Percentiles rank a stretch among this genome's conserved stretches.
Conservation (phyloP, 164 flowering plant genomes). For the Stephania japonica region DNA sequence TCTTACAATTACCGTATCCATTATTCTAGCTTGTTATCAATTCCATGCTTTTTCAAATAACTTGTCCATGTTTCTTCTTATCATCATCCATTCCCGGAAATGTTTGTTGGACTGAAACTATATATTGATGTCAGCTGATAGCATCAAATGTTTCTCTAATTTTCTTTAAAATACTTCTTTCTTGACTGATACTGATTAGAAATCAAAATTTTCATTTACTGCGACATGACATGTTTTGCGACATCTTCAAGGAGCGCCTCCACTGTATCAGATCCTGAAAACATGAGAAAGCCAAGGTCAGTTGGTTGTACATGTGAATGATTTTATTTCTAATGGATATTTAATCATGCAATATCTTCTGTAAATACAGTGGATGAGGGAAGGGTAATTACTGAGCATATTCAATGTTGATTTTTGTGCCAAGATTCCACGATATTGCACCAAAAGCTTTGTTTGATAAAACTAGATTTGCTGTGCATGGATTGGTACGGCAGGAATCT, state of each 20-base stretch:
- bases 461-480: constrained; percentile 44
- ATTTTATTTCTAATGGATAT: neutral
- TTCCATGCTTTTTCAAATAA: too few species aligned
- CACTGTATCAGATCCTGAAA: constrained; percentile 18
- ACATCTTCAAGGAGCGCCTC: neutral
- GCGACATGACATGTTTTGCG: neutral
- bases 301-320: neutral
- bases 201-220: too few species aligned
- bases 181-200: too few species aligned
- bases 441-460: constrained; percentile 41
- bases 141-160: too few species aligned
- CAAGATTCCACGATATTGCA: constrained; percentile 30
- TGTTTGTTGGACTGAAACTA: too few species aligned
- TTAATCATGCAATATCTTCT: neutral
- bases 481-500: constrained; percentile 33
- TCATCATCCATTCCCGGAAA: too few species aligned
- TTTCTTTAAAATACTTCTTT: too few species aligned
- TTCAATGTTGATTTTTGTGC: constrained; percentile 37
- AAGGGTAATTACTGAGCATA: constrained; percentile 28
- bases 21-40: too few species aligned
- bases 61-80: too few species aligned
- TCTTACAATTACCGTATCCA: too few species aligned
- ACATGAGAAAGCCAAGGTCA: constrained; percentile 8
- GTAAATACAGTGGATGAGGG: neutral
- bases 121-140: too few species aligned